Base-by-base conservation (phyloP, 371 early-diverging fungal genomes). In the Dipsacomyces acuminosporus region DNA sequence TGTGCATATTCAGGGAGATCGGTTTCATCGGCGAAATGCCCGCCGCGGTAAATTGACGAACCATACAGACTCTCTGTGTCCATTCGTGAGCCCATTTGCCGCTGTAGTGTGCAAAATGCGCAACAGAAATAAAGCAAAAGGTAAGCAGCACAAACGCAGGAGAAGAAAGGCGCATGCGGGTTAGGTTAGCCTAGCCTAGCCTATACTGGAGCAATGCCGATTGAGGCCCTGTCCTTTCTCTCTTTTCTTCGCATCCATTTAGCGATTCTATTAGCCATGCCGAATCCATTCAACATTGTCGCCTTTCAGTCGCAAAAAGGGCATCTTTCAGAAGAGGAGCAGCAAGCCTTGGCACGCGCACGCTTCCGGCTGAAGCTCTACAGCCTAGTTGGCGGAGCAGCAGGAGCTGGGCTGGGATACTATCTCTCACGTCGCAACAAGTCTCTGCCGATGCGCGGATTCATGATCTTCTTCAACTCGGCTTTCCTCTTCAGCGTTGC, bases 1-100 rank as follows among this genome's bases (percentile, higher is more conserved):
- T 66, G 67, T 13, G 47, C 54, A 53, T 66, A 66, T 46, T 66
- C 67, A 6, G 67, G 50, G 20, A 66, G 58, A 43, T 66, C 62
- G 19, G 41, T 47, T 36, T 66, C 67, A 33, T 61, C 67, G 19
- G 47, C 42, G 20, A 51, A 53, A 41, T 54, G 48, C 7, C 62
- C 61, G 20, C 49, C 56, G 14, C 40, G 62, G 49, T 44, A 66
- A 20, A 66, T 49, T 3, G 67, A 66, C 56, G 67, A 66, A 19
- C 58, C 67, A 24, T 66, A 66, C 19, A 66, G 48, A 23, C 67
- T 66, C 44, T 66, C 67, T 41, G 38, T 57, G 21, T 54, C 56
- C 23, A 41, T 21, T 22, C 41, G 48, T 15, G 45, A 34, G 22
- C 45, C 48, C 58, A 48, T 48, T 41, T 33, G 11, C n/a, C n/a